phyloP scores from a whole-genome alignment of 495 filamentous ascomycete genomes.

The Clohesyomyces aquaticus region DNA sequence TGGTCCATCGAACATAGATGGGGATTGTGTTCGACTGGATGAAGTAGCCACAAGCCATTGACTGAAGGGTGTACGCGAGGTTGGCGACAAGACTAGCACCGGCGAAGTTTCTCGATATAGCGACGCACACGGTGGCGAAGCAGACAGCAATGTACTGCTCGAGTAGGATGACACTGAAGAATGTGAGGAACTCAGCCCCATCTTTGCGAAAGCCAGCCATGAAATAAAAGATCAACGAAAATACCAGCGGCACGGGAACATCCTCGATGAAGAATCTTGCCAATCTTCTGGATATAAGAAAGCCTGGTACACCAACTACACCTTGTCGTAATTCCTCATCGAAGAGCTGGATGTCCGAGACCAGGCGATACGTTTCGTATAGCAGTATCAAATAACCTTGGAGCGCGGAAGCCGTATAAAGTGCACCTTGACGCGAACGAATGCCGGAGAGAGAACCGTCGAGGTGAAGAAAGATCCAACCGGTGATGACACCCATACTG shows the following conservation, averaged over 20 bases:
- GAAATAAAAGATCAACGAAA: slow-evolving; percentile 71
- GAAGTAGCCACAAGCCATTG: slow-evolving; percentile 72
- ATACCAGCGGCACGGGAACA: slow-evolving; percentile 68
- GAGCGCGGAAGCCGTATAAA: slow-evolving; percentile 68
- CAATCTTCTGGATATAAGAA: slow-evolving; percentile 65
- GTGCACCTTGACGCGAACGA: slow-evolving; percentile 65
- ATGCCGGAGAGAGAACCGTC: slow-evolving; percentile 64
- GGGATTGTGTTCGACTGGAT: slow-evolving; percentile 72
- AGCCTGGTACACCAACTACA: slow-evolving; percentile 67
- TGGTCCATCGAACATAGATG: slow-evolving; percentile 73
- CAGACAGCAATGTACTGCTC: slow-evolving; percentile 59
- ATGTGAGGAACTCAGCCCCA: slow-evolving; percentile 66
- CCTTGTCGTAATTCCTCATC: slow-evolving; percentile 73
- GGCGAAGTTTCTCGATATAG: slow-evolving; percentile 63
- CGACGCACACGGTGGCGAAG: slow-evolving; percentile 53
- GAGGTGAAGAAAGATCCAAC: slow-evolving; percentile 70
- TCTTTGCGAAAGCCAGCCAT: slow-evolving; percentile 71
- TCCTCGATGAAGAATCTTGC: slow-evolving; percentile 70
- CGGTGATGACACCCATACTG: slow-evolving; percentile 67
- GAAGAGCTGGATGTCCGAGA: slow-evolving; percentile 71
- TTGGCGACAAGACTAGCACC: slow-evolving; percentile 63
- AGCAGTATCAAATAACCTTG: slow-evolving; percentile 75
- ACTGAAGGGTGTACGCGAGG: slow-evolving; percentile 70
- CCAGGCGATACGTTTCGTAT: slow-evolving; percentile 72
- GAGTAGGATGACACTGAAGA: slow-evolving; percentile 65